Base-by-base conservation (phyloP, 2,329 filamentous ascomycete genomes). In the Penicillium sp. region DNA sequence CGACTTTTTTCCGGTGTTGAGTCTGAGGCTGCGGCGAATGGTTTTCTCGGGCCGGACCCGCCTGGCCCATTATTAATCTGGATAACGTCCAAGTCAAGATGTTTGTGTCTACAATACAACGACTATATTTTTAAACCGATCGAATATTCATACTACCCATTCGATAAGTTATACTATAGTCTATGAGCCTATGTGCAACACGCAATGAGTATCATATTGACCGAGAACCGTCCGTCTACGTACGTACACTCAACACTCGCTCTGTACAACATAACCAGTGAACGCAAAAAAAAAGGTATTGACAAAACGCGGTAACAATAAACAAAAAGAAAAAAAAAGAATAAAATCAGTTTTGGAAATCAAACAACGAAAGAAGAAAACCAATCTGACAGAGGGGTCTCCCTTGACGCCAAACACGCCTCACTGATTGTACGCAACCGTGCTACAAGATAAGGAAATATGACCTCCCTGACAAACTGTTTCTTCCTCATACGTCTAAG, bases 401-500 rank as follows among this genome's bases (percentile, higher is more conserved):
- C 26, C 42, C 51, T 47, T 35, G 7, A 45, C 40, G 40, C 40
- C 40, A 43, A 18, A 43, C 9, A 53, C 28, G 42, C 51, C 51
- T 46, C 24, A 47, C 42, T 53, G 20, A 38, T 47, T 26, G 28
- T 47, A 20, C 51, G 51, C 51, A 47, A 38, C 42, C 40, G 40
- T 52, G 50, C 40, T 52, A 52, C 30, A 52, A 51, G 38, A 40
- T 45, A 40, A 52, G 50, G 40, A 35, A 42, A 52, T 52, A 52
- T 21, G 51, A 47, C 40, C 26, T 20, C 26, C 30, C 50, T 38
- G 28, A 18, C 28, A 46, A 35, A 53, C 42, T 21, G 21, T 46
- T 38, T 21, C 51, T 28, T 53, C 51, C 20, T 53, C 20, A 11
- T 8, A 21, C 21, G 2, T 21, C 40, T 43, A 43, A 43, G 20